Evolutionary conservation across 768 basidiomycete genomes (phyloP), one percentile per base, ranked within the genome.

Genomic region (Boletus pseudopeckii): DNA sequence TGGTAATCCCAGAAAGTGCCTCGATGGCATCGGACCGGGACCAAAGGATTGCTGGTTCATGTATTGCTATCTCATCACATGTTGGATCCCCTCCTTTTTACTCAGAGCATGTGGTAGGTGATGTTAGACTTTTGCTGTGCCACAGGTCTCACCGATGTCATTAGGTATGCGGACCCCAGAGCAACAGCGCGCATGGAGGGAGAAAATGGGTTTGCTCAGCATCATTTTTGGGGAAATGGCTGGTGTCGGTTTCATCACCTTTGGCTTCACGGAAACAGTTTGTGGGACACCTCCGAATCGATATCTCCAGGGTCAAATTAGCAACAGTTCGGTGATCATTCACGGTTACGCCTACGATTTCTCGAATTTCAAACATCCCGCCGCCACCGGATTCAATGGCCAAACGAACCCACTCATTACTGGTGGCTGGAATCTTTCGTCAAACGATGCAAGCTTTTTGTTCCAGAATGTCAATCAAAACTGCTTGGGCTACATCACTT

Each of bases 271-370:
- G 10, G 83, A 92, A 65, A 74, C 85, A 50, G 97, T 98, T 40
- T 99, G 97, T 70, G 93, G 93, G 33, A 87, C 78, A 34, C 92
- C 93, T 33, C 81, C 89, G 37, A 84, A 88, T 56, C 84, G 93
- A 15, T 95, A 80, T 76, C 86, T 89, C 60, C 82, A 87, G 39
- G 94, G 92, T 36, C 76, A 77, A 24, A 84, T 93, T 54, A 84
- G 85, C 44, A 84, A 80, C 45, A 82, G 80, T 39, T 92, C 91
- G 4, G 86, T 98, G 55, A 86, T 97, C 72, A 93, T 98, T 64
- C 92, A 98, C 64, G 97, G 97, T 2, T 89, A 85, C 71, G 89
- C 86, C 68, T 98, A 98, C 72, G 92, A 97, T 64, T 87, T 99
- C 58, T 82, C 87, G 39, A 79, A 77, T 48, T 98, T 96, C 78